phyloP scores from a whole-genome alignment of 1,284 basidiomycete genomes.

The Omphalotus olearius region DNA sequence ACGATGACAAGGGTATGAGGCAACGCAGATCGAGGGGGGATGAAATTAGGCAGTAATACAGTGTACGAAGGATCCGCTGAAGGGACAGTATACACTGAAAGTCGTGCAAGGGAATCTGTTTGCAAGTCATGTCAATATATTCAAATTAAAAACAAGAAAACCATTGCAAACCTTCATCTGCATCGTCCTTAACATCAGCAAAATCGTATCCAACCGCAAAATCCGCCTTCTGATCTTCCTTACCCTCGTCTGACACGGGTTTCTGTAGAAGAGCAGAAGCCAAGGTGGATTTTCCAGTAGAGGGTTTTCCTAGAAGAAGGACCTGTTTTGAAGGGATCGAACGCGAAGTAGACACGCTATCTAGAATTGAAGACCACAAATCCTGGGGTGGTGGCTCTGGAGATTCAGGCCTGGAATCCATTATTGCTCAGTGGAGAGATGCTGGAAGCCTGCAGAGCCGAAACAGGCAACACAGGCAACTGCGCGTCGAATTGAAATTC shows the following conservation, averaged over 20 bases:
- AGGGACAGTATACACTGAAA: conserved; percentile 88
- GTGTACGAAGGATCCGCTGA: conserved; percentile 74
- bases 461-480: conserved; percentile 1
- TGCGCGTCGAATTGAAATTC: background rate
- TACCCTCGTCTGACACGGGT: conserved; percentile 47
- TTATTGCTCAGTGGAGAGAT: background rate
- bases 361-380: conserved; percentile 88
- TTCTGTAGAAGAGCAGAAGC: conserved; percentile 70
- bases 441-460: background rate
- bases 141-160: conserved; percentile 11
- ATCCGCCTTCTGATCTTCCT: conserved; percentile 53
- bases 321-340: conserved; percentile 86
- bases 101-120: conserved; percentile 77
- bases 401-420: conserved; percentile 5
- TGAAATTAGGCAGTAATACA: conserved; percentile 77
- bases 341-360: conserved; percentile 81
- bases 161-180: conserved; percentile 72
- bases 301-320: conserved; percentile 74
- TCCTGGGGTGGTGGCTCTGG: conserved; percentile 56
- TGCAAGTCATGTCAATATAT: conserved; percentile 11
- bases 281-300: conserved; percentile 74
- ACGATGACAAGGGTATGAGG: conserved; percentile 84
- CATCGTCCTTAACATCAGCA: conserved; percentile 81
- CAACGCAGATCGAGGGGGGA: conserved; percentile 67
- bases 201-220: conserved; percentile 88